Evolutionary conservation across 2,329 filamentous ascomycete genomes (phyloP), one percentile per base, ranked within the genome.

Genomic region (Colletotrichum graminicola): DNA sequence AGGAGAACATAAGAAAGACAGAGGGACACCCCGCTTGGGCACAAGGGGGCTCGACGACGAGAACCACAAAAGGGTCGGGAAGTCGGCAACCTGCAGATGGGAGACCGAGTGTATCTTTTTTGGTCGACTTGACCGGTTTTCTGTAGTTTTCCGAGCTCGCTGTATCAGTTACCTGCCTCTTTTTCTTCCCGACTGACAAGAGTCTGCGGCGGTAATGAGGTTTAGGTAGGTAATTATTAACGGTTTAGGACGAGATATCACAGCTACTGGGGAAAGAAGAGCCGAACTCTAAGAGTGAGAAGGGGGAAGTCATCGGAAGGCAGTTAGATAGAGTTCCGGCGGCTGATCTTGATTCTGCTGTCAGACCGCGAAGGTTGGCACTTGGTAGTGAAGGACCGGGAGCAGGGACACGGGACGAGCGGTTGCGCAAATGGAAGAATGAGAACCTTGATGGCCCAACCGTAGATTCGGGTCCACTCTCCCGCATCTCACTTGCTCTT

Each of bases 391-490:
- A 45, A 60, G 41, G 65, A 39, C 52, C 36, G 43, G 43, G 62
- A 67, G 21, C 60, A 62, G 8, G 49, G n/a, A 63, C n/a, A 18
- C 16, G 39, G 51, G 23, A 41, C 34, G 16, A 21, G 56, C 29
- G 51, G 43, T 39, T 39, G 60, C 65, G 60, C 59, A 64, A 60
- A 43, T 43, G 49, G 45, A 62, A 59, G 21, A 43, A 32, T 69
- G 66, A 66, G 70, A 51, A 71, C 70, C 70, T 71, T 71, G 70
- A 71, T 72, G 66, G 70, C 70, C 49, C 66, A 52, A 47, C 29
- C 32, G 16, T 59, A 36, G 54, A 29, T 23, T 34, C 10, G 39
- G 62, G 21, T 41, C 64, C 67, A 23, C 67, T 59, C 67, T 62
- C 49, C 62, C 23, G 51, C 60, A 63, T 36, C 69, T 64, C 47